phyloP scores from a whole-genome alignment of 345 rosid species.

The Populus ilicifolia region DNA sequence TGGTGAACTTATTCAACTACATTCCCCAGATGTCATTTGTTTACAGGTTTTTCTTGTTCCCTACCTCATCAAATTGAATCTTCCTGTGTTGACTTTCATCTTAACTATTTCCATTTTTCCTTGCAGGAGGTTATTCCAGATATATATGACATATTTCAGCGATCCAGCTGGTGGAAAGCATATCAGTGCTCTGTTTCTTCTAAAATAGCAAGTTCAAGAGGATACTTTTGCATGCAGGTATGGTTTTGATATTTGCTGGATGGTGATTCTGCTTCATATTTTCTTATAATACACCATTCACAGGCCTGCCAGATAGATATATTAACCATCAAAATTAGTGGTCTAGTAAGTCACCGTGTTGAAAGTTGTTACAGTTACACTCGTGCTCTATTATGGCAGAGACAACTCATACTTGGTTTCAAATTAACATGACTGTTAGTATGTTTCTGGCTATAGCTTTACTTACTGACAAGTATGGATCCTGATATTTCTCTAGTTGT shows the following conservation, averaged over 20 bases:
- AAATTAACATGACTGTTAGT: too few species aligned
- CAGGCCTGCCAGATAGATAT: neutral
- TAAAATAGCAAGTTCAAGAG: constrained; percentile 39
- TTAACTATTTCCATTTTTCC: neutral
- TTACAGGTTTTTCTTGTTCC: constrained; percentile 63
- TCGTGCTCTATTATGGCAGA: too few species aligned
- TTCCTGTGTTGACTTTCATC: constrained; percentile 2
- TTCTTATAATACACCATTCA: neutral
- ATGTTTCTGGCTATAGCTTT: too few species aligned
- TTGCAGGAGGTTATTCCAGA: constrained; percentile 80
- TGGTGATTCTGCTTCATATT: neutral
- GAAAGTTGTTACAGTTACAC: too few species aligned
- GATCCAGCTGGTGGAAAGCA: constrained; percentile 80
- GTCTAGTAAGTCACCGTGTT: too few species aligned
- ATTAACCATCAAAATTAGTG: too few species aligned
- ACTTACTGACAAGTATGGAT: too few species aligned
- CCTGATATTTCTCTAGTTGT: too few species aligned
- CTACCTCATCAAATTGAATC: neutral
- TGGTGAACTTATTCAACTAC: constrained; percentile 66
- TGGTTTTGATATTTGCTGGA: constrained; percentile 1
- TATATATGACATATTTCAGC: constrained; percentile 57
- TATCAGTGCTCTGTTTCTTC: constrained; percentile 63
- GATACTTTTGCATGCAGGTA: constrained; percentile 88
- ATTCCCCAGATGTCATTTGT: constrained; percentile 84
- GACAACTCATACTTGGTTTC: too few species aligned